Base-by-base conservation (phyloP, 352 stramenopile genomes). In the Thraustotheca clavata region DNA sequence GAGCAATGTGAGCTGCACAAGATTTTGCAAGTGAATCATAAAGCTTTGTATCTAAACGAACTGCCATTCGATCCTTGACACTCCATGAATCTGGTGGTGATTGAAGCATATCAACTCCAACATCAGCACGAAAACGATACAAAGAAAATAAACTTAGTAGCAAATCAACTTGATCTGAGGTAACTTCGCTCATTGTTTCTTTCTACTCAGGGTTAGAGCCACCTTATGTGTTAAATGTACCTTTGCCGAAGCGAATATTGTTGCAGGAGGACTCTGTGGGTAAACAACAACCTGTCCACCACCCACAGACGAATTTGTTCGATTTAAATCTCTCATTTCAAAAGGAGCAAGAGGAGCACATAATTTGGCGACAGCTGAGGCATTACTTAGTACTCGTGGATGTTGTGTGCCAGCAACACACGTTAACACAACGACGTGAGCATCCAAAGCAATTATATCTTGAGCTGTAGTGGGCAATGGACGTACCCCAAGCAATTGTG, bases 61-160 rank as follows among this genome's bases (percentile, higher is more conserved):
- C 55, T 16, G 80, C 76, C 43, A 84, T 46, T 49, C 60, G 63
- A 22, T 88, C 76, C 47, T 86, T 86, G 31, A 67, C 63, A 26
- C 79, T 73, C 35, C 57, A 32, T 59, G 27, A 20, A 20, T 38
- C 20, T 36, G 1, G 47, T 66, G 27, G 7, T 24, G 54, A 20
- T 50, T 76, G 71, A 8, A 87, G 65, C 4, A 84, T 31, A 40
- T 84, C 76, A 16, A 75, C 70, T 1, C 82, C 82, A 1, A 93
- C 82, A 52, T 94, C 82, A 24, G 84, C 84, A n/a, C 84, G 80
- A 65, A 90, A 94, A 3, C 84, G 76, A 67, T 94, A 94, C 46
- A 91, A 68, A 14, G 84, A 91, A 59, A 90, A 94, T 18, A 91
- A 67, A 59, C 82, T 94, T 29, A 94, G 59, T 3, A 91, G 49